A percentile compares a stretch with the other conserved stretches of the same genome.
Evolutionary conservation across 345 rosid genomes (phyloP).

Genomic region (Crucihimalaya himalaica): DNA sequence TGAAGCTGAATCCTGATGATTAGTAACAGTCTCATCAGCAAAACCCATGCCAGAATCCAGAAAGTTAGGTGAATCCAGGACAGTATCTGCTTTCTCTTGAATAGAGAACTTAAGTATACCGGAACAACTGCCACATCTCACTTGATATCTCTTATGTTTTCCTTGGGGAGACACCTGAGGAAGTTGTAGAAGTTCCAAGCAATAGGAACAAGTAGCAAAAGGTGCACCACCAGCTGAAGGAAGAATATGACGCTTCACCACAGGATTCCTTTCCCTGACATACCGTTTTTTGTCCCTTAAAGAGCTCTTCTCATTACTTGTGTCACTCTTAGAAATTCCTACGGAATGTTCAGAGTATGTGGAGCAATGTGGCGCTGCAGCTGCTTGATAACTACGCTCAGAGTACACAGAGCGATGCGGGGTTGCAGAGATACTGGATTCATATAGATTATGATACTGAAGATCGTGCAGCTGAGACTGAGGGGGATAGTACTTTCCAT

Average conservation of each 20-base stretch:
- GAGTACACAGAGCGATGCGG: conserved; percentile 43
- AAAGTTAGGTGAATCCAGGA: conserved; percentile 31
- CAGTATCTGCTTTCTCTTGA: conserved; percentile 47
- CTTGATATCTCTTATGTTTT: conserved; percentile 54
- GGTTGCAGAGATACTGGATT: conserved; percentile 53
- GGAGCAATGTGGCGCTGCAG: conserved; percentile 45
- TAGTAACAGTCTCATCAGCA: conserved; percentile 24
- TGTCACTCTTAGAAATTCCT: conserved; percentile 39
- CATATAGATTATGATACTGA: conserved; percentile 38
- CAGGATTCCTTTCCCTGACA: conserved; percentile 43
- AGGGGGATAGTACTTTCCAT: conserved; percentile 37
- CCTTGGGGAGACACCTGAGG: conserved; percentile 70
- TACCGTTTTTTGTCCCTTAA: conserved; percentile 38
- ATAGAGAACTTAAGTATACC: conserved; percentile 59
- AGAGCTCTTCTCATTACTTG: conserved; percentile 50
- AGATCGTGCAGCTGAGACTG: conserved; percentile 40
- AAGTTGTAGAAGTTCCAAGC: conserved; percentile 60
- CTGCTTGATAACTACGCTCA: conserved; percentile 33
- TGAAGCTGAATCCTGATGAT: conserved; percentile 34
- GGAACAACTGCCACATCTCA: conserved; percentile 79
- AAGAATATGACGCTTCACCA: conserved; percentile 58
- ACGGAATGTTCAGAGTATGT: conserved; percentile 24
- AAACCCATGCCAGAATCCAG: conserved; percentile 7
- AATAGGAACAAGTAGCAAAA: conserved; percentile 58
- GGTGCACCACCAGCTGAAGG: conserved; percentile 89